Percentiles rank a stretch among this genome's conserved stretches.
phyloP scores from a whole-genome alignment of 768 basidiomycete genomes.

The Hygrophorus russula region DNA sequence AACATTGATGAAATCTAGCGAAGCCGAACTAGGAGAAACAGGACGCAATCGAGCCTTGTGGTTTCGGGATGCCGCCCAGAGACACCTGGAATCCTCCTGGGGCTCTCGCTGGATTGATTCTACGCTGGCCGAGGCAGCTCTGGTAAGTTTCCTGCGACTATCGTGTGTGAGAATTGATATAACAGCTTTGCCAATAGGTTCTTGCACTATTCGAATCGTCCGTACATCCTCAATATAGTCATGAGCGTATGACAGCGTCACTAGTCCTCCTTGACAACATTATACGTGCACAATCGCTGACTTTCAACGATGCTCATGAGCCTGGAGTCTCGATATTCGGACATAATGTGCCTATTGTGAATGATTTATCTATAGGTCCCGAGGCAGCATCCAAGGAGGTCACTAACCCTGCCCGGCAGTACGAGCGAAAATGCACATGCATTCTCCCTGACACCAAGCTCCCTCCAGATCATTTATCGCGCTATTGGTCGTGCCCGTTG shows the following conservation, averaged over 20 bases:
- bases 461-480: slow-evolving; percentile 23
- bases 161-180: neutral
- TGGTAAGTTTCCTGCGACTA: slow-evolving; percentile 28
- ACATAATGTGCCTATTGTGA: slow-evolving; percentile 38
- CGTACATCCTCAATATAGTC: slow-evolving; percentile 53
- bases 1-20: slow-evolving; percentile 62
- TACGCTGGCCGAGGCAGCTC: slow-evolving; percentile 60
- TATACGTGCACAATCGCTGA: slow-evolving; percentile 43
- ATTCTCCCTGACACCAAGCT: slow-evolving; percentile 24
- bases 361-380: slow-evolving; percentile 16
- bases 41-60: slow-evolving; percentile 50
- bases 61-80: slow-evolving; percentile 46
- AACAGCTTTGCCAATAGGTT: slow-evolving; percentile 29
- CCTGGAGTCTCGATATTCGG: slow-evolving; percentile 40
- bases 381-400: slow-evolving; percentile 10
- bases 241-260: slow-evolving; percentile 39
- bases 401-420: neutral
- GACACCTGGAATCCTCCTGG: slow-evolving; percentile 40
- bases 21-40: slow-evolving; percentile 38
- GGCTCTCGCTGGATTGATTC: slow-evolving; percentile 44
- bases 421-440: slow-evolving; percentile 35
- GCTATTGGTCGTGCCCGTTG: slow-evolving; percentile 37
- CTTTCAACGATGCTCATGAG: slow-evolving; percentile 46
- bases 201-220: slow-evolving; percentile 71
- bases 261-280: slow-evolving; percentile 55